Evolutionary conservation across 2,329 filamentous ascomycete genomes (phyloP), one percentile per base, ranked within the genome.

Genomic region (Exophiala oligosperma): DNA sequence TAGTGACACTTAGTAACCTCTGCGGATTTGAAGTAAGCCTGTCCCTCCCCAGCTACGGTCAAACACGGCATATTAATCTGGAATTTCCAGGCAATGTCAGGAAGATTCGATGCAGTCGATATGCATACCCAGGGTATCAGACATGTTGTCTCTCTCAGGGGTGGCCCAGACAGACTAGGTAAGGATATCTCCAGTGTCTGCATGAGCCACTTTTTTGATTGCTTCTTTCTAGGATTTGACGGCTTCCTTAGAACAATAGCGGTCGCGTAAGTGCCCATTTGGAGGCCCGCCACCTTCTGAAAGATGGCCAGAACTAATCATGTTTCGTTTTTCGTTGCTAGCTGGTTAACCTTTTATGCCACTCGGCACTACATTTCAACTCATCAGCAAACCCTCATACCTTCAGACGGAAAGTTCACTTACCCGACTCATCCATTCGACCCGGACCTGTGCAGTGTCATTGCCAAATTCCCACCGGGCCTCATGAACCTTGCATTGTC

Each of bases 391-490:
- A 35, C 28, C 17, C 53, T 61, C 44, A 48, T 61, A 28, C 52
- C 55, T n/a, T n/a, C 32, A 29, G 52, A 58, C 41, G 48, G 55
- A 23, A 50, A 37, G 17, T 56, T 60, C 28, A 56, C 53, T 37
- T 60, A 56, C 44, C 57, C 57, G 23, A 53, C 52, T 21, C 57
- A 60, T 53, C 57, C 57, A 17, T 60, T 60, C 28, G 49, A 60
- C 14, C 57, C 57, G 8, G 53, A 52, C 9, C 40, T 60, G 49
- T 60, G 57, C 49, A 49, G 51, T 17, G 28, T 49, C 9, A 56
- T 60, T 38, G 32, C 57, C 4, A 52, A 44, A 24, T 56, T 60
- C 21, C 49, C 24, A 4, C 41, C 49, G 8, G 57, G 57, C 2
- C 11, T 60, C 29, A 56, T 49, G n/a, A 44, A 60, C 11, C 24